These are phyloP conservation scores for Kwoniella botswanensis DNA, from an alignment of 768 basidiomycete genomes.

Conservation along the genomic window DNA sequence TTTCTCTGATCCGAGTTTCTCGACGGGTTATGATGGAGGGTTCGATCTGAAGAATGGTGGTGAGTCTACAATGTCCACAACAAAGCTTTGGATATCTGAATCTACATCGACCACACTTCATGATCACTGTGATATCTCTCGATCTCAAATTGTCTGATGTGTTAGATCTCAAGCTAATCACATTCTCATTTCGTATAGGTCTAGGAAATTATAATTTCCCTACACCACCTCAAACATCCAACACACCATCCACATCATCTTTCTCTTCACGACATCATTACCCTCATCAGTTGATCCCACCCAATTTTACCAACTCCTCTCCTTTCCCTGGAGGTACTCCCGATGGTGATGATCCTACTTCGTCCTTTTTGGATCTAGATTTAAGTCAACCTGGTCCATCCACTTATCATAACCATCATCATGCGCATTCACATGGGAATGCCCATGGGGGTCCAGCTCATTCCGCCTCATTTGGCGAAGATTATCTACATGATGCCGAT, in stretches of 20 bases:
- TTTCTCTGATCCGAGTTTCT: slow-evolving; percentile 22
- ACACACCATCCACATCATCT: slow-evolving; percentile 17
- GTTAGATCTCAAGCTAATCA: neutral
- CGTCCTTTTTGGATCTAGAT: slow-evolving; percentile 28
- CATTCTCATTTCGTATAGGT: neutral
- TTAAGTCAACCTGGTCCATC: slow-evolving; percentile 35
- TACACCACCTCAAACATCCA: slow-evolving; percentile 26
- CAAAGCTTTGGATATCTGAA: neutral
- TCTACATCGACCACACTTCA: neutral
- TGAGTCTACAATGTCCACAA: neutral
- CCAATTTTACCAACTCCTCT: slow-evolving; percentile 19
- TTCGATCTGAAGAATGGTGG: slow-evolving; percentile 15
- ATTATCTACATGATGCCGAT: slow-evolving; percentile 28
- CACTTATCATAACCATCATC: slow-evolving; percentile 11
- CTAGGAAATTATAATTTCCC: slow-evolving; percentile 27
- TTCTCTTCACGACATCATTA: slow-evolving; percentile 16
- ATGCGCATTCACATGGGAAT: neutral
- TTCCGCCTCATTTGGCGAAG: slow-evolving; percentile 22
- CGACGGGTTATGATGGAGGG: slow-evolving; percentile 7
- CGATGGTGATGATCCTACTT: slow-evolving; percentile 25
- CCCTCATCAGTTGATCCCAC: slow-evolving; percentile 13
- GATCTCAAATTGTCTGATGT: neutral
- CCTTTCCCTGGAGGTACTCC: slow-evolving; percentile 15
- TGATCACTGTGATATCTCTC: neutral
- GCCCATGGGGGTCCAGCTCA: slow-evolving; percentile 1